These are phyloP conservation scores for Scenedesmus sp. DNA, from an alignment of 163 green algal species.

Conservation along the genomic window DNA sequence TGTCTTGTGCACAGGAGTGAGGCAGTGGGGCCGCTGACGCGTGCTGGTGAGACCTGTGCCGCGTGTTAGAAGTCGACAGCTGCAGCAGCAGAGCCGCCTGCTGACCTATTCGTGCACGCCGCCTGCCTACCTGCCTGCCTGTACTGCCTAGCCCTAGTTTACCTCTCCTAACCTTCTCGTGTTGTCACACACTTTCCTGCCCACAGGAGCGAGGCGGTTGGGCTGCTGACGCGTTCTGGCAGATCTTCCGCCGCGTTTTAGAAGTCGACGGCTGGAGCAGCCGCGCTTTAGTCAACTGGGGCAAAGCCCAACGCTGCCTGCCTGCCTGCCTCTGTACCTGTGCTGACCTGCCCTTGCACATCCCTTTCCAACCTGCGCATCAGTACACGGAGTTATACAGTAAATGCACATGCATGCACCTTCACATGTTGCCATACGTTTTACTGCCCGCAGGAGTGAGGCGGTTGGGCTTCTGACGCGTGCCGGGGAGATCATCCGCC, in stretches of 20 bases:
- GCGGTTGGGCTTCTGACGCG: slow-evolving; percentile 70
- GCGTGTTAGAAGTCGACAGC: too few species aligned
- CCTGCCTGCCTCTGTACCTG: too few species aligned
- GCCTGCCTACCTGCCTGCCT: too few species aligned
- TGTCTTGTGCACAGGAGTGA: slow-evolving; percentile 49
- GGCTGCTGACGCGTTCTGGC: slow-evolving; percentile 70
- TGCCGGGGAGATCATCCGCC: slow-evolving; percentile 7
- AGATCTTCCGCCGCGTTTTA: slow-evolving; percentile 68
- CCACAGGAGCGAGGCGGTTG: slow-evolving; percentile 63
- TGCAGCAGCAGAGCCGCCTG: too few species aligned
- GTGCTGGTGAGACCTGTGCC: slow-evolving; percentile 22
- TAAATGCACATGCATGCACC: not conserved
- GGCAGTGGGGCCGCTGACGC: slow-evolving; percentile 70
- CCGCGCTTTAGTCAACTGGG: slow-evolving; percentile 80
- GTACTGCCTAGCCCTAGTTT: too few species aligned
- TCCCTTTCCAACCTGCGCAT: too few species aligned
- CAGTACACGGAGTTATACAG: not conserved
- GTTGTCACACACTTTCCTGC: not conserved
- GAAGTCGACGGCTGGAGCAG: slow-evolving; percentile 83
- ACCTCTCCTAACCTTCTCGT: not conserved
- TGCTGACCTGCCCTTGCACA: too few species aligned
- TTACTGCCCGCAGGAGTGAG: slow-evolving; percentile 51
- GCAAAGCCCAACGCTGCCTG: slow-evolving; percentile 52
- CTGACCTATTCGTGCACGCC: too few species aligned
- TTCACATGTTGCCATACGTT: not conserved